Conservation (phyloP, 2,329 filamentous ascomycete species). For the Nigrospora osmanthi region DNA sequence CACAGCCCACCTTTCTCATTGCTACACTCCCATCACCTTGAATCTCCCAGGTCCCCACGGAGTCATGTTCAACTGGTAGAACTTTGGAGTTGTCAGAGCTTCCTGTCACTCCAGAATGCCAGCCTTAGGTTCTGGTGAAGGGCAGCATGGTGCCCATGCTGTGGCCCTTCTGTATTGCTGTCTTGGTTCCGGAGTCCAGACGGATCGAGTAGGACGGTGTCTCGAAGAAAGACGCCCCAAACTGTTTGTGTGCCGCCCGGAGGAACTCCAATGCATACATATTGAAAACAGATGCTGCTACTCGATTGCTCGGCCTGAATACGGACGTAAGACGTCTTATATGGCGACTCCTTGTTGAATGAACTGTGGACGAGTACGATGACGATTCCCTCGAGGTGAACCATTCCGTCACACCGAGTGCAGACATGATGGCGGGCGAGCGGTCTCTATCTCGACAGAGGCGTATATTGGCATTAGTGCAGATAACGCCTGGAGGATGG, state of each 20-base stretch:
- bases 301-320: too few species aligned
- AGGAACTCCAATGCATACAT: neutral
- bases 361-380: neutral
- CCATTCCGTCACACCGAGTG: neutral
- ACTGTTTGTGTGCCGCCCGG: neutral
- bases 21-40: too few species aligned
- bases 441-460: neutral
- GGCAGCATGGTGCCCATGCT: neutral
- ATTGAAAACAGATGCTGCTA: neutral
- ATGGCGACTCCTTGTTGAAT: too few species aligned
- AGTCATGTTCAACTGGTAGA: too few species aligned
- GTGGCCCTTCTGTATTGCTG: neutral
- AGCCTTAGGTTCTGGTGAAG: neutral
- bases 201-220: neutral
- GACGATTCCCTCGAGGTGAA: neutral
- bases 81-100: too few species aligned
- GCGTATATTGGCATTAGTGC: neutral
- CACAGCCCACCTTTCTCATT: too few species aligned
- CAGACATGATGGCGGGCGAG: neutral
- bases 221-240: neutral
- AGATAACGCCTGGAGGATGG: neutral
- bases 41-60: too few species aligned
- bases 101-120: neutral
- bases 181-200: neutral
- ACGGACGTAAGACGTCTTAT: too few species aligned